These are phyloP conservation scores for Sporothrix pallida DNA, from an alignment of 2,329 filamentous ascomycete species.

Conservation along the genomic window DNA sequence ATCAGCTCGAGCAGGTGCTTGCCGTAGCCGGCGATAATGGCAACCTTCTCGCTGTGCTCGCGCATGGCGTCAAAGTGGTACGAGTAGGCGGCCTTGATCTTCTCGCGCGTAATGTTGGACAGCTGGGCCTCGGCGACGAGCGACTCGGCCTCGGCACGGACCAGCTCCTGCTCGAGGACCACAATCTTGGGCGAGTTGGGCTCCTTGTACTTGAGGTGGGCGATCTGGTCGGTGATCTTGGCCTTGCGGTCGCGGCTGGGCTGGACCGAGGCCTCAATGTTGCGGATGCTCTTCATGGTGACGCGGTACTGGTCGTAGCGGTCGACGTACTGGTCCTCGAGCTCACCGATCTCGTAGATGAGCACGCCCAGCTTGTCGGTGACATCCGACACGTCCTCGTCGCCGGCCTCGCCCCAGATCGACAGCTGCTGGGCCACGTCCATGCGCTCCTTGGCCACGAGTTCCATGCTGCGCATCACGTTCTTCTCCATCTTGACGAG, in stretches of 20 bases:
- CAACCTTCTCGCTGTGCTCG: slow-evolving; percentile 97
- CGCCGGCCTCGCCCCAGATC: slow-evolving; percentile 92
- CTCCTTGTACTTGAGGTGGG: slow-evolving; percentile 99
- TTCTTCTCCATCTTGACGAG: slow-evolving; percentile 99
- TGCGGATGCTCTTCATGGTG: slow-evolving; percentile 98
- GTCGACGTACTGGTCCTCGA: slow-evolving; percentile 98
- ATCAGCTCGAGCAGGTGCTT: slow-evolving; percentile 98
- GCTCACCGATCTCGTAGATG: slow-evolving; percentile 97
- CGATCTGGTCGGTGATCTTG: slow-evolving; percentile 98
- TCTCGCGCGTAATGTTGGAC: slow-evolving; percentile 99
- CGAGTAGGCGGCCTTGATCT: slow-evolving; percentile 96
- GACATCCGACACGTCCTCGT: slow-evolving; percentile 97
- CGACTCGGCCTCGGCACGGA: slow-evolving; percentile 98
- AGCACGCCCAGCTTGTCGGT: slow-evolving; percentile 98
- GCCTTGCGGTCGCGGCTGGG: slow-evolving; percentile 98
- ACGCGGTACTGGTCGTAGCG: slow-evolving; percentile 99
- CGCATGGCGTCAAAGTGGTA: slow-evolving; percentile 98
- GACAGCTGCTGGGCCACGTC: slow-evolving; percentile 99
- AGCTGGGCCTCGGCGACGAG: slow-evolving; percentile 97
- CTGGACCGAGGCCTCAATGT: slow-evolving; percentile 98
- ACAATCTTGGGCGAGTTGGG: slow-evolving; percentile 97
- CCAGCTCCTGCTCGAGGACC: slow-evolving; percentile 96
- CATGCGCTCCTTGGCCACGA: slow-evolving; percentile 95
- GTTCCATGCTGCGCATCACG: slow-evolving; percentile 97
- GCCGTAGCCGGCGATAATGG: slow-evolving; percentile 95